Percentiles rank a stretch among this genome's conserved stretches.
Evolutionary conservation across 805 yeast species (phyloP).

Genomic region (Starmerella ratchasimensis): DNA sequence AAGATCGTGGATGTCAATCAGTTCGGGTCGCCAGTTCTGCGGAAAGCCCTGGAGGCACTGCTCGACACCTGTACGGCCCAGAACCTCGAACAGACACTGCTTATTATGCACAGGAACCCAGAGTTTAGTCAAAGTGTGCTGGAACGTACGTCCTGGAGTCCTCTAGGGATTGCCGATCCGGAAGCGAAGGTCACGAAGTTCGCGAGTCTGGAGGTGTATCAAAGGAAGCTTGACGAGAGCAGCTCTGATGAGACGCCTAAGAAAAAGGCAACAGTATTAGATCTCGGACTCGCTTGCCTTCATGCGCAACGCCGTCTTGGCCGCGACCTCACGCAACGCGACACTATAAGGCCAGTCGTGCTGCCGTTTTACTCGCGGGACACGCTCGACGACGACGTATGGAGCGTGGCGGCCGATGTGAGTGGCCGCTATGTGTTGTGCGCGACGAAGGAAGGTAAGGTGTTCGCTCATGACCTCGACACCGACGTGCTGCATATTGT

Average conservation of each 20-base stretch:
- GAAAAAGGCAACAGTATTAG: too few relatives aligned
- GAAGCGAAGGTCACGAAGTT: too few relatives aligned
- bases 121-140: too few relatives aligned
- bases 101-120: neutral
- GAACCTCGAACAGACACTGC: neutral
- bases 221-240: too few relatives aligned
- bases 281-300: neutral
- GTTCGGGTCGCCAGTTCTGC: too few relatives aligned
- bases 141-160: too few relatives aligned
- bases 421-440: neutral
- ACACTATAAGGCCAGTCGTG: neutral
- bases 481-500: too few relatives aligned
- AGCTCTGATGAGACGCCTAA: too few relatives aligned
- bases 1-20: too few relatives aligned
- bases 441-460: neutral
- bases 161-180: too few relatives aligned
- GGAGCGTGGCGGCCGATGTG: neutral
- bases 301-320: neutral
- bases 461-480: neutral
- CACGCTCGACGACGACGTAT: neutral
- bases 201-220: too few relatives aligned
- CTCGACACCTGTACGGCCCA: neutral
- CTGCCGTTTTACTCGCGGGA: neutral
- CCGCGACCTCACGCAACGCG: neutral
- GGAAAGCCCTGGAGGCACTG: too few relatives aligned